These are phyloP conservation scores for Cyclanthera cordifolia DNA, from an alignment of 306 rosid genomes.

Conservation along the genomic window DNA sequence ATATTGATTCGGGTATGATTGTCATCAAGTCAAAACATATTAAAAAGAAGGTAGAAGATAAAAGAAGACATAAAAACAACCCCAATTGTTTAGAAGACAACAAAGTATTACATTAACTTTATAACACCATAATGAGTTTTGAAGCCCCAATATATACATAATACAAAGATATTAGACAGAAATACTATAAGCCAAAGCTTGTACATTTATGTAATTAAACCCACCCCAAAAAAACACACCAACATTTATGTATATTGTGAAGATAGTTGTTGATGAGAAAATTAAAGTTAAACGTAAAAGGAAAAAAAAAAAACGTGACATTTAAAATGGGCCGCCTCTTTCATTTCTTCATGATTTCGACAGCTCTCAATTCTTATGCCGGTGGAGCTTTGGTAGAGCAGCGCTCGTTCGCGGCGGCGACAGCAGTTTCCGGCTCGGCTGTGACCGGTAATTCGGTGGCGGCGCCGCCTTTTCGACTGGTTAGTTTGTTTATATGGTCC, in stretches of 20 bases:
- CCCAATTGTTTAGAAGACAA: no score
- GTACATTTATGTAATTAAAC: neutral
- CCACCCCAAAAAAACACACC: neutral
- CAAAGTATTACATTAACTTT: neutral
- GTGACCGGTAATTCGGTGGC: slow-evolving; percentile 46
- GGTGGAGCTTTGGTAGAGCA: slow-evolving; percentile 14
- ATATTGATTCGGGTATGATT: no score
- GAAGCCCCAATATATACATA: neutral
- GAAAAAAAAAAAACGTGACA: neutral
- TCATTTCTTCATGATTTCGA: slow-evolving; percentile 1
- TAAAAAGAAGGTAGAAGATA: neutral
- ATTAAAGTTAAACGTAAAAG: neutral
- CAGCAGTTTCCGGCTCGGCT: slow-evolving; percentile 8
- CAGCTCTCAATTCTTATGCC: neutral
- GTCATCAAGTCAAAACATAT: no score
- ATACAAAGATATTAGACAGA: neutral
- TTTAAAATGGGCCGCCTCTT: neutral
- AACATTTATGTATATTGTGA: neutral
- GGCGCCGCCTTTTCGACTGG: slow-evolving; percentile 24
- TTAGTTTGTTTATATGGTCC: slow-evolving; percentile 23
- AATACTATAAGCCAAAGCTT: neutral
- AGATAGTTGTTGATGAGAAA: slow-evolving; percentile 1
- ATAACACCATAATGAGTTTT: neutral
- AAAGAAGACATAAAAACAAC: no score
- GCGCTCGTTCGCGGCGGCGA: slow-evolving; percentile 22